Base-by-base conservation (phyloP, 2,329 filamentous ascomycete species). In the Paecilomyces niveus region DNA sequence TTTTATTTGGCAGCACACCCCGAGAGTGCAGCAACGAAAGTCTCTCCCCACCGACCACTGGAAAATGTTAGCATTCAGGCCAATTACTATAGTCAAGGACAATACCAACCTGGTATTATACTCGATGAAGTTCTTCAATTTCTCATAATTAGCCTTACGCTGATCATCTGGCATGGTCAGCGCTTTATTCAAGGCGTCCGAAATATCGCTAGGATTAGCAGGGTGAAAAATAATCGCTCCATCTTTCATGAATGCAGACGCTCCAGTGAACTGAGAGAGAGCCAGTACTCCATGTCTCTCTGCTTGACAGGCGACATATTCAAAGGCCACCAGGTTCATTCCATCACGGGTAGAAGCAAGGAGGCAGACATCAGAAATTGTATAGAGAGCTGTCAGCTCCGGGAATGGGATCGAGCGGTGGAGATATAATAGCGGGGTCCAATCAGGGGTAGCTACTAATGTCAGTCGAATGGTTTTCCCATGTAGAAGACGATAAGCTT, bases 261-360 rank as follows among this genome's bases (percentile, higher is more conserved):
- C 93, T n/a, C 93, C 93, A 0, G 92, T 91, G 71, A 97, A 97
- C 70, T 97, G 92, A 54, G 92, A 96, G 39, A 97, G 83, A 56
- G 97, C 91, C 83, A 97, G 89, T 55, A 92, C 89, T 53, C 93
- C 93, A 70, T 96, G 89, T 57, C 89, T 85, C 68, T 93, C 84
- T 65, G 88, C 84, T 72, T 97, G 93, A 22, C 90, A 92, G 15
- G 92, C 92, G 61, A 97, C 94, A 76, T 97, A 97, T 75, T 97
- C 93, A 75, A 96, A 97, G 0, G 91, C 93, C 21, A 97, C 93
- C 13, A 97, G 83, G 73, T 97, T 97, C 92, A 97, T 97, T 68
- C 93, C 93, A 69, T 97, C 93, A 51, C 93, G 87, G 4, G 89
- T 96, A 0, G 89, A 96, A 3, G 89, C 93, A 49, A 95, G 90